Percentiles rank a stretch among this genome's conserved stretches.
Evolutionary conservation across 495 filamentous ascomycete genomes (phyloP).

Genomic region (Penicillium atrosanguineum): DNA sequence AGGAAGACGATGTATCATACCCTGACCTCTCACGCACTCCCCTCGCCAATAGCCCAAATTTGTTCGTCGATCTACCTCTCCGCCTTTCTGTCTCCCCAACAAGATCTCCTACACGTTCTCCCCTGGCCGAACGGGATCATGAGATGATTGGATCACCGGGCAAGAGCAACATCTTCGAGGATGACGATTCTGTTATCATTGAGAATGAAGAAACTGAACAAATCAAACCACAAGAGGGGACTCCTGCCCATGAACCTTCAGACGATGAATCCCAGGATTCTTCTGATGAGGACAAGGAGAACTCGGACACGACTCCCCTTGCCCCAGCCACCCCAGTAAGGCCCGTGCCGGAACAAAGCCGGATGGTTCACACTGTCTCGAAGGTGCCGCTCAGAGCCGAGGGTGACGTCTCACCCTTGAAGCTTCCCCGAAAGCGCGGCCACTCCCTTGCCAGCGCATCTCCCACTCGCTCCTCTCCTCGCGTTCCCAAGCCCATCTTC

Average conservation of each 20-base stretch:
- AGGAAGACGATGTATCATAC: slow-evolving; percentile 19
- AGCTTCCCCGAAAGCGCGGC: slow-evolving; percentile 56
- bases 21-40: slow-evolving; percentile 24
- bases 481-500: slow-evolving; percentile 27
- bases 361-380: slow-evolving; percentile 65
- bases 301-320: slow-evolving; percentile 21
- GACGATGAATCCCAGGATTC: background rate
- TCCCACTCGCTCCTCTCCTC: slow-evolving; percentile 35
- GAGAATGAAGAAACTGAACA: slow-evolving; percentile 1
- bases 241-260: slow-evolving; percentile 1
- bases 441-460: slow-evolving; percentile 40
- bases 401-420: slow-evolving; percentile 59
- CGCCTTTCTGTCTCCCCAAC: slow-evolving; percentile 1
- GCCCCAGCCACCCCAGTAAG: slow-evolving; percentile 38
- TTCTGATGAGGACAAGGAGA: slow-evolving; percentile 34
- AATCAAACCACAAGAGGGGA: background rate
- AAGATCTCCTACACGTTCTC: background rate
- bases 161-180: slow-evolving; percentile 25
- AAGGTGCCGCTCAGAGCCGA: slow-evolving; percentile 74
- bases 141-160: slow-evolving; percentile 13
- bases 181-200: slow-evolving; percentile 4
- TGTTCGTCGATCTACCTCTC: slow-evolving; percentile 19
- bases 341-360: slow-evolving; percentile 22
- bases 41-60: slow-evolving; percentile 15
- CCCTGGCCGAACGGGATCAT: slow-evolving; percentile 3